These are phyloP conservation scores for Leccinum incarnatum DNA, from an alignment of 768 basidiomycete species.

Conservation along the genomic window DNA sequence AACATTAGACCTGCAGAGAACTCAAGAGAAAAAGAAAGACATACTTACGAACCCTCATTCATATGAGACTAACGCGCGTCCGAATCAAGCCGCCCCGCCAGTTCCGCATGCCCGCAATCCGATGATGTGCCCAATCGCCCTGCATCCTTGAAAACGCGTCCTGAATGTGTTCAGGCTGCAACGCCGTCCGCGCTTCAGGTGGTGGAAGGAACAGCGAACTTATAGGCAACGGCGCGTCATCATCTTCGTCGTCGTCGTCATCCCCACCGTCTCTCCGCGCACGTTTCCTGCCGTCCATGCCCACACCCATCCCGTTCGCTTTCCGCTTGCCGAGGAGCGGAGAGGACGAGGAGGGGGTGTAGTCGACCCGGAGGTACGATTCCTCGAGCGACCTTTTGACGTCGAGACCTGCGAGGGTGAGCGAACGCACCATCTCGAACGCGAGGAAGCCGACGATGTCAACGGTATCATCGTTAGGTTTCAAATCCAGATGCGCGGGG, in stretches of 20 bases:
- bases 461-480: constrained; percentile 89
- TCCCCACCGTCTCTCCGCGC: constrained; percentile 47
- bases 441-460: constrained; percentile 97
- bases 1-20: neutral
- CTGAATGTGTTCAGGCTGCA: constrained; percentile 83
- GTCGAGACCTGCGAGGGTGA: constrained; percentile 71
- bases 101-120: constrained; percentile 85
- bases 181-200: constrained; percentile 72
- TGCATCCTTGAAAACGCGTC: constrained; percentile 93
- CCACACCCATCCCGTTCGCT: constrained; percentile 42
- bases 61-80: constrained; percentile 79
- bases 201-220: constrained; percentile 74
- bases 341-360: constrained; percentile 43
- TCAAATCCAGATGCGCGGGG: constrained; percentile 80
- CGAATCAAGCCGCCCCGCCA: constrained; percentile 85
- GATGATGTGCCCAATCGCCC: constrained; percentile 73
- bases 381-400: constrained; percentile 73
- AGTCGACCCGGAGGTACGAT: constrained; percentile 63
- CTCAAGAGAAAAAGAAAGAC: neutral
- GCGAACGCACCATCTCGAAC: constrained; percentile 94
- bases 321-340: constrained; percentile 73
- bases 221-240: constrained; percentile 64
- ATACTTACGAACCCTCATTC: neutral
- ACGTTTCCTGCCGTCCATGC: constrained; percentile 35
- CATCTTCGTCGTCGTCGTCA: constrained; percentile 53